Base-by-base conservation (phyloP, 1,139 yeast species). In the Yamadazyma spencermartinsiae region DNA sequence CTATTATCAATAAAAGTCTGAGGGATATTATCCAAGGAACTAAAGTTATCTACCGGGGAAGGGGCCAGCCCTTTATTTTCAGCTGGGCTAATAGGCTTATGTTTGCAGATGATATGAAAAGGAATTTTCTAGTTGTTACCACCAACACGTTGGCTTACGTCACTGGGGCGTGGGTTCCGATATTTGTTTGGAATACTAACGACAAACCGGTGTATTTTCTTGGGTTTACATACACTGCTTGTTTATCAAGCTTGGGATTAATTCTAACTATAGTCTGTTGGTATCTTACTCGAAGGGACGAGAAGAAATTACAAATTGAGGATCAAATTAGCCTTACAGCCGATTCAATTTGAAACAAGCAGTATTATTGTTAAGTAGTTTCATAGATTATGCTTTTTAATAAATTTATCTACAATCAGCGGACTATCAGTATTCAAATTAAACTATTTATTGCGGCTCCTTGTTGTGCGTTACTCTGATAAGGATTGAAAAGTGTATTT, bases 31-130 rank as follows among this genome's bases (percentile, higher is more conserved):
- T 48, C 42, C 13, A 57, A 46, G 11, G 74, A 57, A 29, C 60
- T 66, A 48, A 82, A 81, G 57, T 82, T 81, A 37, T 72, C 72
- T 35, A 55, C 66, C 23, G 90, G 90, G 18, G 85, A 79, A 58
- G 62, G 62, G 69, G 71, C 8, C 72, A 65, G 43, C 71, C 71
- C 1, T 60, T 73, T 48, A 74, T 78, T n/a, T 76, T 72, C 41
- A 61, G 80, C 2, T 79, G 82, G 83, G 66, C 77, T 12, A 79
- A 79, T 48, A 55, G 78, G 27, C 46, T 72, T 28, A 50, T 77
- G 13, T 58, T 61, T 17, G 56, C 60, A 14, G 76, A 76, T 46
- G 79, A 74, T 46, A 66, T 71, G 68, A 74, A 74, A 50, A 56
- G 82, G 43, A 72, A 72, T 46, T 67, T 75, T 39, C 61, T 73